Evolutionary conservation across 2,329 filamentous ascomycete species (phyloP).

Genomic region (Penicillium rolfsii): DNA sequence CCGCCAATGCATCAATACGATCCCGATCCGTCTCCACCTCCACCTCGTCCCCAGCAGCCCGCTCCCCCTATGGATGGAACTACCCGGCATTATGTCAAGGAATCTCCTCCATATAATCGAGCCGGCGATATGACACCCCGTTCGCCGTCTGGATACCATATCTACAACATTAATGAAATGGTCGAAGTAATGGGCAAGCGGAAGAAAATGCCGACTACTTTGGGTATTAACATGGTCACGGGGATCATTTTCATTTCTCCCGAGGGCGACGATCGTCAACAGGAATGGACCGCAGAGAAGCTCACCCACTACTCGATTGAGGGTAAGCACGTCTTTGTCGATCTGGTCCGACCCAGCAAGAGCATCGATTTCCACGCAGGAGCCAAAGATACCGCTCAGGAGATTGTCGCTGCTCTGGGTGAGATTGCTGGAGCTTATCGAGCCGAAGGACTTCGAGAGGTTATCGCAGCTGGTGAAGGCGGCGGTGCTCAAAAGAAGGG

Average conservation of each 20-base stretch:
- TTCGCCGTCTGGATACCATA: constrained; percentile 80
- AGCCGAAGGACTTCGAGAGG: constrained; percentile 79
- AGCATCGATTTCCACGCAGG: constrained; percentile 97
- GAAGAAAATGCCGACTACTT: constrained; percentile 96
- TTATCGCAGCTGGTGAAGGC: constrained; percentile 77
- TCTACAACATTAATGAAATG: constrained; percentile 98
- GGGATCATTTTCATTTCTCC: constrained; percentile 89
- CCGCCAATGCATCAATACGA: constrained; percentile 64
- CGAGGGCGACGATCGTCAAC: constrained; percentile 78
- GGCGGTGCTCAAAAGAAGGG: constrained; percentile 75
- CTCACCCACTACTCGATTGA: constrained; percentile 98
- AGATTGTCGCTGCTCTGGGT: constrained; percentile 85
- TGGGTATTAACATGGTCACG: constrained; percentile 89
- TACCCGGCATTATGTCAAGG: constrained; percentile 48
- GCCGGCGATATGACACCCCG: constrained; percentile 53
- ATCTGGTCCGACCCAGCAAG: constrained; percentile 88
- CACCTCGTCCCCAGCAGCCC: constrained; percentile 27
- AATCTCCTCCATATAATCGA: constrained; percentile 61
- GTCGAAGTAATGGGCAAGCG: constrained; percentile 94
- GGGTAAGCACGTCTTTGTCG: constrained; percentile 96
- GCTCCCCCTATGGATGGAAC: constrained; percentile 35
- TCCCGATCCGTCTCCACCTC: constrained; percentile 55
- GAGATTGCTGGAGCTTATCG: constrained; percentile 85
- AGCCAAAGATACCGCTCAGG: constrained; percentile 92
- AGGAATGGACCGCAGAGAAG: constrained; percentile 93